Evolutionary conservation across 805 yeast genomes (phyloP), one percentile per base, ranked within the genome.

Genomic region (Dipodascopsis tothii): DNA sequence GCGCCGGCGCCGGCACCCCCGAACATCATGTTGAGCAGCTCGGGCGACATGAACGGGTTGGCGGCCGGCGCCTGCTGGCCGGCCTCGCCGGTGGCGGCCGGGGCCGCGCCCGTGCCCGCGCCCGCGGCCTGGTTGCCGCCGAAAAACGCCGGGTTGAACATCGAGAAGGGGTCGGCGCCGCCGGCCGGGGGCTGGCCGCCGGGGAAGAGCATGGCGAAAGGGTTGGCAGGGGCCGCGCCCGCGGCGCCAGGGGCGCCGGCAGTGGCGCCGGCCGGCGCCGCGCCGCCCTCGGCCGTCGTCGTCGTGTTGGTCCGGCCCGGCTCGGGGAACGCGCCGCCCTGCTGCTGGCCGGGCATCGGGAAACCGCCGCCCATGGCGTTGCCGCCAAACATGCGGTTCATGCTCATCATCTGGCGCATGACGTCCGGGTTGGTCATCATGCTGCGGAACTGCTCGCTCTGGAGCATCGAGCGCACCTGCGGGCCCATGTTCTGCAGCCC

Each of bases 401-500:
- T 72, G 52, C 77, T 76, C 83, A 86, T 77, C 77, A 84, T 80
- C 44, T 78, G 78, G 59, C 95, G 75, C 74, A 87, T 69, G 73
- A 80, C 74, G 52, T 84, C 85, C 2, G 97, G 96, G 61, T 90
- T 85, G 9, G 83, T 70, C 59, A 83, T 52, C 79, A 81, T 77
- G 58, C 79, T 80, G 64, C 95, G 77, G 60, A 88, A 78, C 60
- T 77, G 73, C 14, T 90, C 95, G 60, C 81, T 78, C 63, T 83
- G 95, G 56, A 90, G 65, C 80, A 87, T 72, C 60, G 83, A 78
- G 58, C 96, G 75, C 19, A 84, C 88, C 60, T 82, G 85, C 5
- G 95, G 95, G 9, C 94, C 94, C 87, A 85, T 76, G 21, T 52
- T 56, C 48, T 90, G 77, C 58, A 87, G 70, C 59, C 81, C 87